A percentile compares a stretch with the other conserved stretches of the same genome.
Conservation (phyloP, 2,329 filamentous ascomycete genomes). For the Xylariaceae sp. region DNA sequence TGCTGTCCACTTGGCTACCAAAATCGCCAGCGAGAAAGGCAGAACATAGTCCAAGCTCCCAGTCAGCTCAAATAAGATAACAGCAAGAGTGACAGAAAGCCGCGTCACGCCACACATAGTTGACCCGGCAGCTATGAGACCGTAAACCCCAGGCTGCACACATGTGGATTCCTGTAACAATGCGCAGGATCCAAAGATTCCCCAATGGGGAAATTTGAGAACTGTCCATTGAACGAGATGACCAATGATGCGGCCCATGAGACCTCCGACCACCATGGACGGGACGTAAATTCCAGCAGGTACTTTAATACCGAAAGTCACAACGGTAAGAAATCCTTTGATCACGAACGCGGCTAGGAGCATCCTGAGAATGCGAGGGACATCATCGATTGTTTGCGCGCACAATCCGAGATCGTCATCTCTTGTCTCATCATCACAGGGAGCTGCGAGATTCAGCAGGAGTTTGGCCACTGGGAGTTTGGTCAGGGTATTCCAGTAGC, state of each 20-base stretch:
- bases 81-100: slow-evolving; percentile 86
- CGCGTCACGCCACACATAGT: slow-evolving; percentile 98
- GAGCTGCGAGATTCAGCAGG: slow-evolving; percentile 84
- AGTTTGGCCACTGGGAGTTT: slow-evolving; percentile 88
- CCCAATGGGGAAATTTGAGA: slow-evolving; percentile 66
- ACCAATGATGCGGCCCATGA: slow-evolving; percentile 85
- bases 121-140: slow-evolving; percentile 87
- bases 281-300: slow-evolving; percentile 97
- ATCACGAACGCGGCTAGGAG: slow-evolving; percentile 79
- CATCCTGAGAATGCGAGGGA: slow-evolving; percentile 71
- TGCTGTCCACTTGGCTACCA: slow-evolving; percentile 97
- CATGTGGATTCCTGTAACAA: slow-evolving; percentile 72
- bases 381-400: slow-evolving; percentile 67
- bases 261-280: slow-evolving; percentile 95
- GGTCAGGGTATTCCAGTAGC: slow-evolving; percentile 92
- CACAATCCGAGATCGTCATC: slow-evolving; percentile 72
- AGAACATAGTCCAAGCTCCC: slow-evolving; percentile 93
- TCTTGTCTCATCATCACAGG: slow-evolving; percentile 70
- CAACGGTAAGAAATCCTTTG: slow-evolving; percentile 82
- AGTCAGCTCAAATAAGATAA: slow-evolving; percentile 94
- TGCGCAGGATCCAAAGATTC: slow-evolving; percentile 73
- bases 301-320: slow-evolving; percentile 96
- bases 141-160: slow-evolving; percentile 95
- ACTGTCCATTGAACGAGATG: slow-evolving; percentile 82
- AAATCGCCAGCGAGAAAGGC: slow-evolving; percentile 86